Percentiles rank a stretch among this genome's conserved stretches.
phyloP scores from a whole-genome alignment of 371 early-diverging fungal genomes.

The Syncephalastrum racemosum region DNA sequence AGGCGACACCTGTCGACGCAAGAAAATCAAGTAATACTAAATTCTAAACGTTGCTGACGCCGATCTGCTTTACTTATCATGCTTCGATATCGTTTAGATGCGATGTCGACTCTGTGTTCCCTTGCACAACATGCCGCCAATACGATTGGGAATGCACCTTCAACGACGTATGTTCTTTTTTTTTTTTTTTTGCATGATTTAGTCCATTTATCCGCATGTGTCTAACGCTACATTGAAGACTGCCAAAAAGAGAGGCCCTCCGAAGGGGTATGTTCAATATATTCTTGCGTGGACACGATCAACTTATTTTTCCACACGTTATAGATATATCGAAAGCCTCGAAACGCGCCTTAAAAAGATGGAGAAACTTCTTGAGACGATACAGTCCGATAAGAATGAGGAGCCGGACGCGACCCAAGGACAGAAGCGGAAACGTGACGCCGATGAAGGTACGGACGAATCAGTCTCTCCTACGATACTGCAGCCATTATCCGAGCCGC shows the following conservation, averaged over 20 bases:
- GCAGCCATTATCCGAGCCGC: background rate
- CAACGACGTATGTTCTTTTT: constrained; percentile 40
- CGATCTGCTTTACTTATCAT: background rate
- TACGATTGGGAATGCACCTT: constrained; percentile 48
- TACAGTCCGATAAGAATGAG: constrained; percentile 20
- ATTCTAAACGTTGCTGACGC: background rate
- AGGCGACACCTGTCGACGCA: constrained; percentile 50
- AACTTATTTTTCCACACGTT: background rate
- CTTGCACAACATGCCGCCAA: constrained; percentile 45
- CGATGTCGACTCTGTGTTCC: constrained; percentile 34
- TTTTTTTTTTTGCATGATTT: constrained; percentile 1
- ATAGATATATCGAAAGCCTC: constrained; percentile 48
- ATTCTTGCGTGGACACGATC: background rate
- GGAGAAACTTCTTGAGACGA: constrained; percentile 35
- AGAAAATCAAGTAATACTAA: constrained; percentile 42
- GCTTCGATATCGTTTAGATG: constrained; percentile 29
- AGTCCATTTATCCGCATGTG: background rate
- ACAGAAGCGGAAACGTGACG: constrained; percentile 14
- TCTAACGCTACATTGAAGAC: constrained; percentile 19
- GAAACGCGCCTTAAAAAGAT: constrained; percentile 40
- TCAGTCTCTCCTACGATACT: background rate
- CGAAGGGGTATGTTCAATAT: constrained; percentile 42
- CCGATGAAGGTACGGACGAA: background rate
- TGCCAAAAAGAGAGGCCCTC: constrained; percentile 47
- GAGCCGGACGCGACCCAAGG: background rate